These are phyloP conservation scores for Aspergillus luchuensis DNA, from an alignment of 2,329 filamentous ascomycete genomes.

Conservation along the genomic window DNA sequence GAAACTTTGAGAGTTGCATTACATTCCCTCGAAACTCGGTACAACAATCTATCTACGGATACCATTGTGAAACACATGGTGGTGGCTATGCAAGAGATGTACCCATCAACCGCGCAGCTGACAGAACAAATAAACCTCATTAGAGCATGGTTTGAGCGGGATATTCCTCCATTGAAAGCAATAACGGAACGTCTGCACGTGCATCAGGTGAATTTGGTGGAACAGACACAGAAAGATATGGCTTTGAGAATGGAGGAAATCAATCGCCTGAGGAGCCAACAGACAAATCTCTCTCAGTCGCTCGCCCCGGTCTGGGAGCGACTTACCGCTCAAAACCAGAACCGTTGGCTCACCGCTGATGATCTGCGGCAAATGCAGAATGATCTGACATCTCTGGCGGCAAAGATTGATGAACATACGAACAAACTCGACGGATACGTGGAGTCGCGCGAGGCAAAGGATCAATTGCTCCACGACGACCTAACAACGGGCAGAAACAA, in stretches of 20 bases:
- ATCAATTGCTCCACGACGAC: conserved; percentile 11
- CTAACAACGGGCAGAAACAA: conserved; percentile 10
- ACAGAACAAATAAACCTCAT: conserved; percentile 25
- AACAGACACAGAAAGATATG: conserved; percentile 6
- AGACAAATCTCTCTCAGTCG: conserved; percentile 7
- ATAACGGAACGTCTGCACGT: conserved; percentile 14
- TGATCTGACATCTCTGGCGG: conserved; percentile 7
- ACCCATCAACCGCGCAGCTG: conserved; percentile 33
- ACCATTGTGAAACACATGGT: conserved; percentile 39
- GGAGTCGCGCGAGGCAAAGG: conserved; percentile 3
- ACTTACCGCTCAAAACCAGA: not conserved
- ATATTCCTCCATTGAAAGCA: conserved; percentile 3
- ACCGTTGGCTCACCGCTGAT: conserved; percentile 7
- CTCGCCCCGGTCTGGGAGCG: conserved; percentile 7
- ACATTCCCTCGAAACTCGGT: conserved; percentile 51
- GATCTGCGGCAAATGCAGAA: conserved; percentile 12
- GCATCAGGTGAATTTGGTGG: not conserved
- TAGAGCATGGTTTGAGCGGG: conserved; percentile 16
- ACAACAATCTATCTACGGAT: conserved; percentile 51
- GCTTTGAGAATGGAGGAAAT: conserved; percentile 9
- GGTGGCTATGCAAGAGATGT: conserved; percentile 38
- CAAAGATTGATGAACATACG: conserved; percentile 9
- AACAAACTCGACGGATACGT: conserved; percentile 1
- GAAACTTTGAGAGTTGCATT: conserved; percentile 28
- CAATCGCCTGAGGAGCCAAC: conserved; percentile 7